Evolutionary conservation across 2,329 filamentous ascomycete species (phyloP).

Genomic region (Teratosphaeria pseudoeucalypti): DNA sequence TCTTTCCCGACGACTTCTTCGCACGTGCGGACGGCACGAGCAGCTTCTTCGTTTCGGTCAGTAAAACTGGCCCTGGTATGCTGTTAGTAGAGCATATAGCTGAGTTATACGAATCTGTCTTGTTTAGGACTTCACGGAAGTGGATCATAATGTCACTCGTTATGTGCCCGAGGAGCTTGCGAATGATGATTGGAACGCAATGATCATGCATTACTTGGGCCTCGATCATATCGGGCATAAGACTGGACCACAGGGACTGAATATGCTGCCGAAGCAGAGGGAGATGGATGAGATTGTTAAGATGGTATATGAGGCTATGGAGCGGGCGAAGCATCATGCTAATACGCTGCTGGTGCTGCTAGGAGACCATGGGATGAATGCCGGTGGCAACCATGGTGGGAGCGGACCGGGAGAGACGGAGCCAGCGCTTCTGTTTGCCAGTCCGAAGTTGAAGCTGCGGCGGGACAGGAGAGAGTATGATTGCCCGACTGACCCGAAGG

Average conservation of each 20-base stretch:
- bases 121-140: conserved; percentile 86
- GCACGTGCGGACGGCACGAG: conserved; percentile 81
- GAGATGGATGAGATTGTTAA: conserved; percentile 86
- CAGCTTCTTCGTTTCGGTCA: conserved; percentile 94
- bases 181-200: conserved; percentile 75
- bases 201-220: conserved; percentile 92
- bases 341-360: conserved; percentile 76
- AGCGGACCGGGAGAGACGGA: conserved; percentile 92
- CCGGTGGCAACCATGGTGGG: conserved; percentile 91
- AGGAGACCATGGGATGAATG: conserved; percentile 99
- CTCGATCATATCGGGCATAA: conserved; percentile 98
- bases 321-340: conserved; percentile 56
- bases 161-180: conserved; percentile 69
- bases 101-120: conserved; percentile 21
- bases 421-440: conserved; percentile 68
- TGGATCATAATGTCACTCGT: conserved; percentile 93
- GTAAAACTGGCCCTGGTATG: conserved; percentile 33
- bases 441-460: conserved; percentile 17
- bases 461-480: conserved; percentile 12
- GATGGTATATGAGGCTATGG: conserved; percentile 66
- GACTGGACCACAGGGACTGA: conserved; percentile 68
- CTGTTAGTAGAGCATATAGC: conserved; percentile 21
- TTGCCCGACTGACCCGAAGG: conserved; percentile 47
- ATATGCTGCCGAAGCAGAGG: conserved; percentile 84
- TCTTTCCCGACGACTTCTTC: conserved; percentile 70